Percentiles rank a stretch among this genome's conserved stretches.
Conservation (phyloP, 768 basidiomycete genomes). For the Stropharia rugosoannulata region DNA sequence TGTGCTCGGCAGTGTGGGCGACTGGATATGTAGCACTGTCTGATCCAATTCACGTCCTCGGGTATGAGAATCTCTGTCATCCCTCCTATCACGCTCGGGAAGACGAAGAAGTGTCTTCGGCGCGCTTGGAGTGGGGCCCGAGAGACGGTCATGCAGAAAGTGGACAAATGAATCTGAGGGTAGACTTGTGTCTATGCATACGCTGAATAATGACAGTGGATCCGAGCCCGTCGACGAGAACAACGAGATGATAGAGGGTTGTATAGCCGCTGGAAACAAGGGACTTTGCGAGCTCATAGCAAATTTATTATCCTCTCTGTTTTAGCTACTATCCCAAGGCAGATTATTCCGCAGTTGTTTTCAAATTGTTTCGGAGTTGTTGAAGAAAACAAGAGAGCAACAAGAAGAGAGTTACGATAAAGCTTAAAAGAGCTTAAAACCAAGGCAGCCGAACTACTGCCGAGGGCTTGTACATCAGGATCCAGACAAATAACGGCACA, state of each 20-base stretch:
- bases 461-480: not conserved
- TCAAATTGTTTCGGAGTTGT: too few species aligned
- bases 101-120: conserved; percentile 47
- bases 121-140: conserved; percentile 45
- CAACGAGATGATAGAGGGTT: conserved; percentile 64
- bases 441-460: too few species aligned
- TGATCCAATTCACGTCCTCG: conserved; percentile 47
- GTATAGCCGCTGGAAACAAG: conserved; percentile 61
- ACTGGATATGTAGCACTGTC: conserved; percentile 78
- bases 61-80: conserved; percentile 26
- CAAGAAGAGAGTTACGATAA: too few species aligned
- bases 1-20: conserved; percentile 66
- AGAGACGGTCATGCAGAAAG: conserved; percentile 58
- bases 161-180: conserved; percentile 65
- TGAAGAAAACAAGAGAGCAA: too few species aligned
- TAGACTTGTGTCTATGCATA: conserved; percentile 44
- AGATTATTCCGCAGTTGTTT: too few species aligned
- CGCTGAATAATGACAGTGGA: conserved; percentile 56
- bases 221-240: conserved; percentile 73
- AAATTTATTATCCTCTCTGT: too few species aligned
- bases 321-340: too few species aligned
- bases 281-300: not conserved
- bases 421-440: too few species aligned
- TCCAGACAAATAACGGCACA: not conserved
- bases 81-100: conserved; percentile 26